Base-by-base conservation (phyloP, 192 early-diverging fungal genomes). In the Phycomyces blakesleeanus region DNA sequence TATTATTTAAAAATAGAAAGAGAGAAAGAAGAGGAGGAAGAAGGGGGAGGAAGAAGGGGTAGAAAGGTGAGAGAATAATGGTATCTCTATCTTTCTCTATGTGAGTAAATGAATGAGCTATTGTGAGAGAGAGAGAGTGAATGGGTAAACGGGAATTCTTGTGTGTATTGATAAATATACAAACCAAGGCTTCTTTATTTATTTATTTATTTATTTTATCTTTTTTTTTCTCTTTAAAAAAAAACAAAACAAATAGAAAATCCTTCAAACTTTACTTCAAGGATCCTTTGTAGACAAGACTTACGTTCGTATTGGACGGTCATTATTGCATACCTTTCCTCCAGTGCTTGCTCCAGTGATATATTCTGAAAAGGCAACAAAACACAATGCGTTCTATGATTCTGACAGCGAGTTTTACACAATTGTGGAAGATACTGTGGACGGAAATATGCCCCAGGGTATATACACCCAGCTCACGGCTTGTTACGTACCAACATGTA, bases 321-420 rank as follows among this genome's bases (percentile, higher is more conserved):
- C 72, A 15, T 41, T 68, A 14, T 50, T 74, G 34, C 34, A 64
- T 15, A 39, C 54, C 7, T 2, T 18, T 0, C 72, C 72, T 22
- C 58, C 72, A 3, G 39, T 74, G 9, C 50, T 74, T 40, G 26
- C 15, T n/a, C 66, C 66, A 0, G 42, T 64, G 1, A 26, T 57
- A 21, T 74, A 74, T 41, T 62, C 72, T 14, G 67, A 67, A 42
- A 59, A 56, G 24, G 68, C 72, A 0, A 10, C 67, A 40, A 59
- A 56, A 18, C 59, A 68, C 21, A 62, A 74, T 18, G 44, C 61
- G 3, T 15, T 74, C 10, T 68, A 68, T 44, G 62, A 74, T 37
- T 65, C 62, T 5, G 42, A 61, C 0, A 65, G 12, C 12, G 72
- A 74, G 24, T 50, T 74, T 16, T 74, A 74, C 51, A 61, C 62